phyloP scores from a whole-genome alignment of 345 rosid species.

The Populus tremula region DNA sequence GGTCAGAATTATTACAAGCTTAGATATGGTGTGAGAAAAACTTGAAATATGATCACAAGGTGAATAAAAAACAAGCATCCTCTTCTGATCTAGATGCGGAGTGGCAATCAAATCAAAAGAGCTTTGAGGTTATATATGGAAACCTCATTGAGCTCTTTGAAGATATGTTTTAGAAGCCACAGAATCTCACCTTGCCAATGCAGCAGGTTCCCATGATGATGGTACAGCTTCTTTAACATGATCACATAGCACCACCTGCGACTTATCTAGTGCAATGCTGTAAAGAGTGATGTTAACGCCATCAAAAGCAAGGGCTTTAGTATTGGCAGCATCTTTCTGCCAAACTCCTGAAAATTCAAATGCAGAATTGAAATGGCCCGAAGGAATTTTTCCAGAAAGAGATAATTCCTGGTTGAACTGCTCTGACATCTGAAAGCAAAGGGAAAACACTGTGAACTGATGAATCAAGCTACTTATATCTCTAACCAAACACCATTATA shows the following conservation, averaged over 20 bases:
- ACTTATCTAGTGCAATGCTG: slow-evolving; percentile 25
- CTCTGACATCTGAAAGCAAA: slow-evolving; percentile 31
- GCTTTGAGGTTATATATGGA: neutral
- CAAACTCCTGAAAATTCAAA: slow-evolving; percentile 26
- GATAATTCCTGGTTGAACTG: slow-evolving; percentile 33
- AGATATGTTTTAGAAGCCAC: neutral
- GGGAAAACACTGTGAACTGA: neutral
- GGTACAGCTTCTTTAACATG: slow-evolving; percentile 32
- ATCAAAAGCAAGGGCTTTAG: slow-evolving; percentile 32
- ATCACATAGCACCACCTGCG: slow-evolving; percentile 20
- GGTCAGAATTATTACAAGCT: too few species aligned
- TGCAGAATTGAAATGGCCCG: slow-evolving; percentile 32
- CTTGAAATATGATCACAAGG: neutral
- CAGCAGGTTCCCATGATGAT: slow-evolving; percentile 34
- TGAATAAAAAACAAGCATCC: neutral
- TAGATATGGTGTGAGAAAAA: neutral
- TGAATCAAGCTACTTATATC: neutral
- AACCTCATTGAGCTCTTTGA: neutral
- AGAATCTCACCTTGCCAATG: slow-evolving; percentile 24
- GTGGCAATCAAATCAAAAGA: neutral
- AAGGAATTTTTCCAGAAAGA: slow-evolving; percentile 32
- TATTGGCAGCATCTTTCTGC: slow-evolving; percentile 30
- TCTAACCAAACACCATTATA: neutral
- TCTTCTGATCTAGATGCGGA: neutral
- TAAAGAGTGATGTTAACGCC: slow-evolving; percentile 28